phyloP scores from a whole-genome alignment of 306 rosid species.

The Rosa rugosa region DNA sequence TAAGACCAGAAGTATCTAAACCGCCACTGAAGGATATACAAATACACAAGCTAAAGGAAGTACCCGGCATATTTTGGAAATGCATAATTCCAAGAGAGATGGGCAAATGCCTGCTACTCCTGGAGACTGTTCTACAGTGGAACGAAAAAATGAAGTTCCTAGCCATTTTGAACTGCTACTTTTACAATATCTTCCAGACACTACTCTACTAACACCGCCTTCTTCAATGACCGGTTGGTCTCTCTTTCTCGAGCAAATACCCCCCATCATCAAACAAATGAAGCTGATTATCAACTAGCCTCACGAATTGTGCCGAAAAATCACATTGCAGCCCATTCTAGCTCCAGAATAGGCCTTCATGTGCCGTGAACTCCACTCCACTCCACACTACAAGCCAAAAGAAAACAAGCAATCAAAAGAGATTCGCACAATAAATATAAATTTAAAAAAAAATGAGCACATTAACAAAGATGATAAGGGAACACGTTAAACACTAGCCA shows the following conservation, averaged over 20 bases:
- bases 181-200: conserved; percentile 45
- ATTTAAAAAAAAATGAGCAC: too few species aligned
- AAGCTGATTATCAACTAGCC: neutral
- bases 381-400: conserved; percentile 5
- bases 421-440: too few species aligned
- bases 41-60: neutral
- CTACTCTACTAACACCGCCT: conserved; percentile 23
- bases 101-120: conserved; percentile 45
- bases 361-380: conserved; percentile 22
- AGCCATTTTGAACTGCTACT: conserved; percentile 58
- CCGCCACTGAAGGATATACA: neutral
- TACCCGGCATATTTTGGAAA: conserved; percentile 63
- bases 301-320: conserved; percentile 14
- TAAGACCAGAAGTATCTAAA: conserved; percentile 12
- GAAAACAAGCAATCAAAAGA: neutral
- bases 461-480: neutral
- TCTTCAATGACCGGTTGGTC: conserved; percentile 48
- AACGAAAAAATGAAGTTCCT: conserved; percentile 37
- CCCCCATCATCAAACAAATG: conserved; percentile 47
- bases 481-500: too few species aligned
- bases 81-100: conserved; percentile 62
- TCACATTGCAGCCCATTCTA: conserved; percentile 20
- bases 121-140: conserved; percentile 27
- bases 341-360: conserved; percentile 15
- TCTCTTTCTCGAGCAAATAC: conserved; percentile 72